phyloP scores from a whole-genome alignment of 2,329 filamentous ascomycete genomes.

The Lecanicillium sp. region DNA sequence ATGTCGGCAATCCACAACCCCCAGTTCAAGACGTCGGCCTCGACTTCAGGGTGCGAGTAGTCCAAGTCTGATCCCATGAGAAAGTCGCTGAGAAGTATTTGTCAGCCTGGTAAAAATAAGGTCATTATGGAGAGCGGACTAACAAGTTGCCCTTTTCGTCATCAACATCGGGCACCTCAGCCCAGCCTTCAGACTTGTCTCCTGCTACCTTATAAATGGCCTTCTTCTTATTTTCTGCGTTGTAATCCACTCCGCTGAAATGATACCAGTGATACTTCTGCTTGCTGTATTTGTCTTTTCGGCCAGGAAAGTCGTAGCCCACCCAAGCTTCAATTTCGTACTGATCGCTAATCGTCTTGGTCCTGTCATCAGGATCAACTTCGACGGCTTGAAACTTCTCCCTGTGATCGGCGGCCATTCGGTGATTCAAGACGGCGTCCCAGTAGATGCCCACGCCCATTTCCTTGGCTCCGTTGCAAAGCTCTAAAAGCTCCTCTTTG shows the following conservation, averaged over 20 bases:
- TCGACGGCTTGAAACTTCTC: slow-evolving; percentile 57
- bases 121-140: slow-evolving; percentile 32
- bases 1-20: slow-evolving; percentile 57
- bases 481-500: slow-evolving; percentile 50
- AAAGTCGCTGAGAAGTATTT: slow-evolving; percentile 48
- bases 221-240: slow-evolving; percentile 48
- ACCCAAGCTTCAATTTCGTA: slow-evolving; percentile 65
- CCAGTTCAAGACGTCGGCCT: slow-evolving; percentile 58
- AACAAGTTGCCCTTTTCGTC: slow-evolving; percentile 56
- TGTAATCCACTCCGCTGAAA: slow-evolving; percentile 63
- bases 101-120: slow-evolving; percentile 42
- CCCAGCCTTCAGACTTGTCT: slow-evolving; percentile 55
- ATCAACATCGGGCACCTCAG: slow-evolving; percentile 48
- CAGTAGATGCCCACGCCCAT: slow-evolving; percentile 56
- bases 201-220: slow-evolving; percentile 62
- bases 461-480: slow-evolving; percentile 25
- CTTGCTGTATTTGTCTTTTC: slow-evolving; percentile 52
- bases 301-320: slow-evolving; percentile 59
- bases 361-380: slow-evolving; percentile 55
- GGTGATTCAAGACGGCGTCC: slow-evolving; percentile 70
- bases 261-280: slow-evolving; percentile 64
- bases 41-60: slow-evolving; percentile 55
- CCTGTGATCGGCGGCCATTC: slow-evolving; percentile 61
- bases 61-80: slow-evolving; percentile 69
- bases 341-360: slow-evolving; percentile 44